phyloP scores from a whole-genome alignment of 106 monocot genomes.

The Acanthochlamys bracteata region DNA sequence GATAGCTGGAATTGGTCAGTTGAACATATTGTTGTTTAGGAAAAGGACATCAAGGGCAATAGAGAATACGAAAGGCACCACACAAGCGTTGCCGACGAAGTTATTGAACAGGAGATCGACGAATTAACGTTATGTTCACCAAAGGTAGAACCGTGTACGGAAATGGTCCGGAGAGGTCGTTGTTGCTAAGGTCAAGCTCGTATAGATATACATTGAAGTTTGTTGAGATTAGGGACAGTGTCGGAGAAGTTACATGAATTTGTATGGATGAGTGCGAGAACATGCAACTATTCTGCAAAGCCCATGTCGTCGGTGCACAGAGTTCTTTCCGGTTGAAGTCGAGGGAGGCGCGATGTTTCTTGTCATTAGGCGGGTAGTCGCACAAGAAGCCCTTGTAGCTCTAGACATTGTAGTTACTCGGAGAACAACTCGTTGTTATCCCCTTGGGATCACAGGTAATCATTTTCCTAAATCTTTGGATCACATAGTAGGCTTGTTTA shows the following conservation, averaged over 20 bases:
- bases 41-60: constrained; percentile 35
- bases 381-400: constrained; percentile 52
- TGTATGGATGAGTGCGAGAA: constrained; percentile 53
- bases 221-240: constrained; percentile 33
- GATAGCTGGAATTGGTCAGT: constrained; percentile 20
- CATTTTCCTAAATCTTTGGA: constrained; percentile 30
- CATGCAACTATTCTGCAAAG: constrained; percentile 40
- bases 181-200: constrained; percentile 72
- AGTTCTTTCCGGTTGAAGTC: constrained; percentile 45
- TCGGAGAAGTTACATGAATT: constrained; percentile 53
- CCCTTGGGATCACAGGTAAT: constrained; percentile 38
- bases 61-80: constrained; percentile 27
- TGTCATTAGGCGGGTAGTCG: constrained; percentile 22
- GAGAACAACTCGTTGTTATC: constrained; percentile 17
- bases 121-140: constrained; percentile 17
- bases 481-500: constrained; percentile 22
- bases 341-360: constrained; percentile 18
- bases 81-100: constrained; percentile 41
- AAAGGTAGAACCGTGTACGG: constrained; percentile 17
- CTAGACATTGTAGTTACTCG: constrained; percentile 18
- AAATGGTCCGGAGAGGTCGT: constrained; percentile 31
- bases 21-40: constrained; percentile 56
- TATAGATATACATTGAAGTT: constrained; percentile 39
- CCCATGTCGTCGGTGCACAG: constrained; percentile 24
- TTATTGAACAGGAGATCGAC: constrained; percentile 55